Base-by-base conservation (phyloP, 192 early-diverging fungal species). In the Backusella mclennaniae region DNA sequence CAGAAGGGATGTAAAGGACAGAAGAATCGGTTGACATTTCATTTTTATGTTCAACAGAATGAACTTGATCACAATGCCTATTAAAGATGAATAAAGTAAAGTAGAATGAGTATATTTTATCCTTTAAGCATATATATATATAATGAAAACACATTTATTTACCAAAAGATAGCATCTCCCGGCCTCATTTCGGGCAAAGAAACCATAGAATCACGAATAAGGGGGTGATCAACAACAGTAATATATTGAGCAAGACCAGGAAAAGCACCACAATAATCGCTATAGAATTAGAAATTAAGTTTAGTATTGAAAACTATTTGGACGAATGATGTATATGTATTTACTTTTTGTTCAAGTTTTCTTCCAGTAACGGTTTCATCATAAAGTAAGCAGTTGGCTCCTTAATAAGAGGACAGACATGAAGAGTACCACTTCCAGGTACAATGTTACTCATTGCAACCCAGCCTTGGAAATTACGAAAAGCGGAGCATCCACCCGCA, bases 131-230 rank as follows among this genome's bases (percentile, higher is more conserved):
- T 33, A 21, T 56, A 23, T 59, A 15, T 44, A 44, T 44, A 44
- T 14, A 49, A 49, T 46, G 5, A 4, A n/a, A 9, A 44, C 6
- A n/a, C 1, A 8, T 17, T 1, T 46, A 38, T 12, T 21, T 67
- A 76, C 81, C 81, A 82, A 41, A 82, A 82, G 12, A 82, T 73
- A 29, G 73, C 73, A 75, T 82, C 81, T 42, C 81, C 81, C 31
- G 73, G 74, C 23, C 72, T 21, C 42, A 82, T 69, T 5, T 42
- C 68, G 29, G 81, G 77, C 9, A 77, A 39, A 19, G 73, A 73
- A 8, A 77, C 76, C 74, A 82, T 76, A 5, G 56, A 70, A 6
- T 78, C 59, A 17, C 76, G 66, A 73, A 82, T 82, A 26, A 71
- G 77, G 1, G 67, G 73, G 39, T 82, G 77, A 12, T 82, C 46